Percentiles rank a stretch among this genome's conserved stretches.
Conservation (phyloP, 495 filamentous ascomycete genomes). For the Aspergillus kassunensis region DNA sequence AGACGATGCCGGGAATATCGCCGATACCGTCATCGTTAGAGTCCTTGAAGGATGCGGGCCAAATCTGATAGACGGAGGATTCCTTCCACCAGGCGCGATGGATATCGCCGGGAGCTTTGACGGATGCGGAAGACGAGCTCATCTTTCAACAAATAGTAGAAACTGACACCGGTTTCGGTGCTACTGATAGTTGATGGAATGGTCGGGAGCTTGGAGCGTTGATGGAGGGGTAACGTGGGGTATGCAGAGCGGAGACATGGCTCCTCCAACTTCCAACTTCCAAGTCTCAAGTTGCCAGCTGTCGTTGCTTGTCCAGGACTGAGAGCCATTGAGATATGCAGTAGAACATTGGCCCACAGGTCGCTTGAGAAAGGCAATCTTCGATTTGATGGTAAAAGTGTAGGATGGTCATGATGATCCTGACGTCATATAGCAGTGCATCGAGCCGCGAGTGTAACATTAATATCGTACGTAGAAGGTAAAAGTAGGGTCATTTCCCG, state of each 20-base stretch:
- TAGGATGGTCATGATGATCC: neutral
- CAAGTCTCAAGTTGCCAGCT: neutral
- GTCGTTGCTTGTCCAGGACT: neutral
- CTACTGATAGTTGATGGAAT: neutral
- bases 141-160: neutral
- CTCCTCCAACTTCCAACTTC: neutral
- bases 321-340: constrained; percentile 1
- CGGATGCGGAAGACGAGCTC: neutral
- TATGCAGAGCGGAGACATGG: neutral
- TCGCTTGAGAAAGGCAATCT: neutral
- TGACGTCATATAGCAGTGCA: constrained; percentile 6
- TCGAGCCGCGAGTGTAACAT: no score
- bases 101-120: constrained; percentile 28
- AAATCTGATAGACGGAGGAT: constrained; percentile 63
- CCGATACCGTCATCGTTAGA: constrained; percentile 65
- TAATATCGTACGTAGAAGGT: no score
- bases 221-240: constrained; percentile 8
- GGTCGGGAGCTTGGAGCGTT: neutral
- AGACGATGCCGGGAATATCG: constrained; percentile 63
- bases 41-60: constrained; percentile 63
- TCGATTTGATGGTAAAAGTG: neutral
- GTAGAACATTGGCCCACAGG: neutral
- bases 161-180: neutral
- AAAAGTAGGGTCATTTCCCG: no score
- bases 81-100: constrained; percentile 55